Percentiles rank a stretch among this genome's conserved stretches.
Evolutionary conservation across 2,329 filamentous ascomycete genomes (phyloP).

Genomic region (Teratosphaeria pseudoeucalypti): DNA sequence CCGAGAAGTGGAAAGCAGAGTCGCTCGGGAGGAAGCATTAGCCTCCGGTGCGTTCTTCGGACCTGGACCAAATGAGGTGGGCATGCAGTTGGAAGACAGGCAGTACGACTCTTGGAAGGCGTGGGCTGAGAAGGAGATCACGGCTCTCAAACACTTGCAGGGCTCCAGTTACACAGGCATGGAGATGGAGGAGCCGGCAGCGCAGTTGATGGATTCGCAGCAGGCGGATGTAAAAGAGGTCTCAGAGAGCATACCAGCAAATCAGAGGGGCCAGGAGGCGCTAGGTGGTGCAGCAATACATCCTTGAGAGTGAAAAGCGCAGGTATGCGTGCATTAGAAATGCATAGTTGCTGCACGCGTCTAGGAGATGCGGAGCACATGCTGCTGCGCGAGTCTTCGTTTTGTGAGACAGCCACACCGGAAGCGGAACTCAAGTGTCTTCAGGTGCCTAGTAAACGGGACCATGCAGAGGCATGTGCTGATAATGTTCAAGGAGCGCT

Average conservation of each 20-base stretch:
- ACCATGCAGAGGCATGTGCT: background rate
- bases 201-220: constrained; percentile 3
- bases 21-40: constrained; percentile 79
- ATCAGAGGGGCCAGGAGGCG: constrained; percentile 25
- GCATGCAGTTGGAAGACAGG: constrained; percentile 71
- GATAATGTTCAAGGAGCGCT: background rate
- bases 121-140: constrained; percentile 55
- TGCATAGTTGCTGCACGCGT: background rate
- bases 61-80: constrained; percentile 61
- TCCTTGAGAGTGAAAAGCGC: constrained; percentile 13
- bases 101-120: constrained; percentile 75
- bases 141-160: constrained; percentile 36
- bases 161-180: constrained; percentile 34
- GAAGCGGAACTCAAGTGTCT: too few species aligned
- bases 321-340: background rate
- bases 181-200: constrained; percentile 22
- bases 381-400: background rate
- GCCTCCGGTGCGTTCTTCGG: constrained; percentile 84
- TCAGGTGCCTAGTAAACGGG: too few species aligned
- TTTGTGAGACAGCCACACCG: background rate
- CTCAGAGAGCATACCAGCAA: constrained; percentile 21
- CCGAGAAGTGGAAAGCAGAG: constrained; percentile 70
- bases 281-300: constrained; percentile 28
- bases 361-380: background rate
- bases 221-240: constrained; percentile 30